Evolutionary conservation across 2,329 filamentous ascomycete species (phyloP), one percentile per base, ranked within the genome.

Genomic region (Botrytis elliptica): DNA sequence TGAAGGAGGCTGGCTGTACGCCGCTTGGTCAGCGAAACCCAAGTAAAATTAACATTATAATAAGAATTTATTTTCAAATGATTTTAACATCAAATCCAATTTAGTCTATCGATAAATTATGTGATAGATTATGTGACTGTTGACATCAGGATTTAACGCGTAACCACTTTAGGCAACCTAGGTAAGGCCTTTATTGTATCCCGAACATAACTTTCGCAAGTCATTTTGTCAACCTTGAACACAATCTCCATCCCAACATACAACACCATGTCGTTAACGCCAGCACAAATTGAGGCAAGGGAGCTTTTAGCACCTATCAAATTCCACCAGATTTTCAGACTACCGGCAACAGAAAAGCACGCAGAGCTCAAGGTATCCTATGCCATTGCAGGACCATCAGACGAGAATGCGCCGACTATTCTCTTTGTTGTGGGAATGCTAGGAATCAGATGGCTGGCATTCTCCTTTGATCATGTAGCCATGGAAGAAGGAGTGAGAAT

Each of bases 401-500:
- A 76, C 46, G 78, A 75, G 16, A 75, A 78, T 73, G 77, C 76
- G 18, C 78, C 78, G 4, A 80, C 79, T 4, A 77, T 84, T 38
- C 75, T 85, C 16, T 84, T 83, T 74, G 80, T 81, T 68, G 79
- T 78, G 14, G 82, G 82, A 3, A 84, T 85, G 83, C 82, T 83
- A 74, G 81, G 80, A 1, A 78, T 75, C 8, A 75, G 84, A 73
- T 84, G 79, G 74, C 29, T 79, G 6, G 76, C 76, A 25, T 49
- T 80, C 9, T 57, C 72, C 5, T 76, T 81, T 57, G 77, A 85
- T 73, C 76, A 79, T 63, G 52, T 84, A 16, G 75, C 81, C 72
- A 10, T 73, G 49, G 75, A 79, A 75, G 46, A 78, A 29, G 81
- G 82, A 9, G 81, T 85, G 6, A 78, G 83, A 59, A 72, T 84